Evolutionary conservation across 2,329 filamentous ascomycete genomes (phyloP).

Genomic region (Mycosphaerella sp.): DNA sequence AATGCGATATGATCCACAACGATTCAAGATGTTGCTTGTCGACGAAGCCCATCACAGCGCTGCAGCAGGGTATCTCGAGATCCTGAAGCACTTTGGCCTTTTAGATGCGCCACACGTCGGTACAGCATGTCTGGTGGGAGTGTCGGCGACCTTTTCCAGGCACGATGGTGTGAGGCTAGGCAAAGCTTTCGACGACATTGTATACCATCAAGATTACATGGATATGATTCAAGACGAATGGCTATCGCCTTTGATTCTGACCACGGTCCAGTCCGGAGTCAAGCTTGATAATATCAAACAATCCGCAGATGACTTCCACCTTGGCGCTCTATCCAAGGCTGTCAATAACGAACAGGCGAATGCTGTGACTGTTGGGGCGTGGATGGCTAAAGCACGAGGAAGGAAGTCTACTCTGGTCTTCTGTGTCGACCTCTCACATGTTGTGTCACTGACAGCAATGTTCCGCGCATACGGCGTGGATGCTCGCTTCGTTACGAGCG

Average conservation of each 20-base stretch:
- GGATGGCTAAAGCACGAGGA: constrained; percentile 65
- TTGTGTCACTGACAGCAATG: constrained; percentile 63
- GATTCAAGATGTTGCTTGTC: constrained; percentile 86
- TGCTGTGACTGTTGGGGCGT: constrained; percentile 75
- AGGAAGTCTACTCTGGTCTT: constrained; percentile 87
- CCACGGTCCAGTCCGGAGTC: constrained; percentile 76
- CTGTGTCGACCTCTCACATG: constrained; percentile 84
- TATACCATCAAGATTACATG: constrained; percentile 82
- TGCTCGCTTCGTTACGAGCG: constrained; percentile 78
- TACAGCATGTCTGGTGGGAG: constrained; percentile 63
- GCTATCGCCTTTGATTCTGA: constrained; percentile 89
- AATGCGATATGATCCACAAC: constrained; percentile 69
- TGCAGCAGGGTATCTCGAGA: constrained; percentile 67
- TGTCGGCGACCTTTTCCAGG: constrained; percentile 74
- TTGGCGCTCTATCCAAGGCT: constrained; percentile 66
- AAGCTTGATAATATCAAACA: constrained; percentile 61
- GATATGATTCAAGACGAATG: constrained; percentile 85
- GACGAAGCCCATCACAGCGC: constrained; percentile 98
- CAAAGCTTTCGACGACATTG: constrained; percentile 84
- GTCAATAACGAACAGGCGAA: constrained; percentile 81
- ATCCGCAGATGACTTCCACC: constrained; percentile 73
- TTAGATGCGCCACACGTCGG: constrained; percentile 46
- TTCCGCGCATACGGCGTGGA: constrained; percentile 76
- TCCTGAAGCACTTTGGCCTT: constrained; percentile 73
- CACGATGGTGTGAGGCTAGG: constrained; percentile 81